A percentile compares a stretch with the other conserved stretches of the same genome.
Evolutionary conservation across 228 moss, liverwort and hornwort genomes (phyloP).

Genomic region (Sphagnum fallax): DNA sequence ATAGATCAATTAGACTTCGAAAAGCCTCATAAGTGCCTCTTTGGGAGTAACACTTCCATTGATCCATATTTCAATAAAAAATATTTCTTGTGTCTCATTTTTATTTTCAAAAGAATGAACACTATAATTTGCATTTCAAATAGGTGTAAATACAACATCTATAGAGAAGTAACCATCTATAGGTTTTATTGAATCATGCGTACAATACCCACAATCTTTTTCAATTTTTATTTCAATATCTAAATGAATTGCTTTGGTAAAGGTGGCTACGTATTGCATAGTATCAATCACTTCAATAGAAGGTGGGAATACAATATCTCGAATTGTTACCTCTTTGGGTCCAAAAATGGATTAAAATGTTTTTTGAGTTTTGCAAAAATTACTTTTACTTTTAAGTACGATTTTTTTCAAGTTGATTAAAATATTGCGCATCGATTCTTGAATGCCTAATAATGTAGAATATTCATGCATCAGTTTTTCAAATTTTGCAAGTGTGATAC

Average conservation of each 20-base stretch:
- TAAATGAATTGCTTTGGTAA: slow-evolving; percentile 28
- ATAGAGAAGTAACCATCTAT: slow-evolving; percentile 23
- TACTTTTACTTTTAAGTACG: too few species aligned
- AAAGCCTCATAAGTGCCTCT: neutral
- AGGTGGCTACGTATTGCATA: slow-evolving; percentile 24
- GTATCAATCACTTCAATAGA: slow-evolving; percentile 29
- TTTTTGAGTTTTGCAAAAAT: too few species aligned
- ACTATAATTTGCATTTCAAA: slow-evolving; percentile 38
- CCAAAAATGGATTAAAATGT: too few species aligned
- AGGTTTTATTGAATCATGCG: slow-evolving; percentile 23
- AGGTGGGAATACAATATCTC: slow-evolving; percentile 26
- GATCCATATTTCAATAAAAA: slow-evolving; percentile 41
- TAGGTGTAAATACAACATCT: slow-evolving; percentile 46
- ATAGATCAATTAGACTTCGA: neutral
- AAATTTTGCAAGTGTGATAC: too few species aligned
- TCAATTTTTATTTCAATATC: slow-evolving; percentile 32
- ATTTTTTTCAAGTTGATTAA: too few species aligned
- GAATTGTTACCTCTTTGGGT: slow-evolving; percentile 31
- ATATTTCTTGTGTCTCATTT: slow-evolving; percentile 32
- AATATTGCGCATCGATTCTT: too few species aligned
- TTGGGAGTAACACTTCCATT: neutral
- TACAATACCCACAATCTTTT: slow-evolving; percentile 25
- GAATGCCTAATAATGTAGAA: too few species aligned
- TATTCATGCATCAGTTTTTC: too few species aligned
- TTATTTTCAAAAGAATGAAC: slow-evolving; percentile 45